Evolutionary conservation across 176 grass and related monocot genomes (phyloP).

Genomic region (Oryza australiensis): DNA sequence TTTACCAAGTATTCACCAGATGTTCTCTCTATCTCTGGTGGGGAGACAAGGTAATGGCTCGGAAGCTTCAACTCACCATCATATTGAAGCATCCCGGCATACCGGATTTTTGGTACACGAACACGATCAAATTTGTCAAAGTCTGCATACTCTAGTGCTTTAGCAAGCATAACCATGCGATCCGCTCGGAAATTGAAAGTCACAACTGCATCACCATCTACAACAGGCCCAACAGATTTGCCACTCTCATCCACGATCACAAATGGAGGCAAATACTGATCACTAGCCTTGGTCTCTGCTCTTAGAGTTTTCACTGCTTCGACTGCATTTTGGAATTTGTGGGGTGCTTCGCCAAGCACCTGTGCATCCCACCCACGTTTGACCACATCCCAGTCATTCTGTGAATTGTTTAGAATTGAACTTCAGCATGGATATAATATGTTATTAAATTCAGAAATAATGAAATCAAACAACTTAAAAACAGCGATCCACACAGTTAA

Average conservation of each 20-base stretch:
- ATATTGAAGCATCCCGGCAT: conserved; percentile 97
- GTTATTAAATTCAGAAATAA: neutral
- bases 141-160: conserved; percentile 88
- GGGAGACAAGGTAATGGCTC: conserved; percentile 74
- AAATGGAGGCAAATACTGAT: conserved; percentile 93
- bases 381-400: conserved; percentile 97
- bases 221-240: conserved; percentile 83
- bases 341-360: conserved; percentile 92
- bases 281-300: conserved; percentile 61
- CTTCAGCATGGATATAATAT: neutral
- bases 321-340: conserved; percentile 77
- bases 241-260: conserved; percentile 91
- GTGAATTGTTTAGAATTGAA: neutral
- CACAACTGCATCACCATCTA: conserved; percentile 96
- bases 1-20: conserved; percentile 99
- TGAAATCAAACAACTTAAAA: neutral
- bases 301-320: conserved; percentile 95
- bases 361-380: conserved; percentile 99
- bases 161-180: conserved; percentile 94
- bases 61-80: conserved; percentile 94
- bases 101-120: conserved; percentile 79
- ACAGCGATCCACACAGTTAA: neutral
- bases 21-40: conserved; percentile 93
- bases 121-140: conserved; percentile 96
- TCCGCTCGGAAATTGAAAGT: conserved; percentile 96